Conservation (phyloP, 352 stramenopile genomes). For the Plasmopara muralis region DNA sequence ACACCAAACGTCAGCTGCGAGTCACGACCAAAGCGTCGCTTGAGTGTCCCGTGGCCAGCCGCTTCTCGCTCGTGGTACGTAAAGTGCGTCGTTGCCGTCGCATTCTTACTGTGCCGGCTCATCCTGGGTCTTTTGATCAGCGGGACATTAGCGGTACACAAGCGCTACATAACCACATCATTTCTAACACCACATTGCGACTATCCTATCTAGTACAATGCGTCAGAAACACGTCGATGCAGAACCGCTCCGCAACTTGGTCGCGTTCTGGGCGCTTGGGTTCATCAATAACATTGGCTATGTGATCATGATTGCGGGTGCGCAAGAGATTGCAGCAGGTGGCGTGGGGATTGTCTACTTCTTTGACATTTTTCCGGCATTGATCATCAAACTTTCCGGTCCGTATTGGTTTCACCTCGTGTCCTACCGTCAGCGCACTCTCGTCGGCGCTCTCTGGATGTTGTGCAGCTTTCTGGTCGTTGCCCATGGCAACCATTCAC, state of each 20-base stretch:
- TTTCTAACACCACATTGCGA: not conserved
- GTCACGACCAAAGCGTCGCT: constrained; percentile 76
- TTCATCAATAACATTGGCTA: constrained; percentile 93
- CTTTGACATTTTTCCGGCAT: constrained; percentile 85
- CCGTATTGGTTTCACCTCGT: constrained; percentile 94
- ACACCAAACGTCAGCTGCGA: constrained; percentile 69
- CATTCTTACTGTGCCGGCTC: constrained; percentile 86
- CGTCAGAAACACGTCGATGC: constrained; percentile 1
- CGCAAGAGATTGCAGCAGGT: constrained; percentile 87
- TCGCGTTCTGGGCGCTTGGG: constrained; percentile 89
- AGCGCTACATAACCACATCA: not conserved
- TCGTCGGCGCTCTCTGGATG: constrained; percentile 73
- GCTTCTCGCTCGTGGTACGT: constrained; percentile 76
- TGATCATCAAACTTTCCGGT: constrained; percentile 85
- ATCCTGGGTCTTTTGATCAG: constrained; percentile 18
- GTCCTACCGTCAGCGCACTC: constrained; percentile 79
- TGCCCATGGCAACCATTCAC: constrained; percentile 41
- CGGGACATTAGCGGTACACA: not conserved
- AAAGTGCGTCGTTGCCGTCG: constrained; percentile 80
- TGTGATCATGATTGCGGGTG: constrained; percentile 92
- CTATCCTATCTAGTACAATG: not conserved
- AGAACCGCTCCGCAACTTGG: constrained; percentile 54
- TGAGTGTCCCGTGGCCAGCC: constrained; percentile 78
- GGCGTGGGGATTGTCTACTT: constrained; percentile 91
- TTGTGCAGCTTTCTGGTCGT: constrained; percentile 73